Evolutionary conservation across 164 flowering plant species (phyloP).

Genomic region (Cinnamomum micranthum): DNA sequence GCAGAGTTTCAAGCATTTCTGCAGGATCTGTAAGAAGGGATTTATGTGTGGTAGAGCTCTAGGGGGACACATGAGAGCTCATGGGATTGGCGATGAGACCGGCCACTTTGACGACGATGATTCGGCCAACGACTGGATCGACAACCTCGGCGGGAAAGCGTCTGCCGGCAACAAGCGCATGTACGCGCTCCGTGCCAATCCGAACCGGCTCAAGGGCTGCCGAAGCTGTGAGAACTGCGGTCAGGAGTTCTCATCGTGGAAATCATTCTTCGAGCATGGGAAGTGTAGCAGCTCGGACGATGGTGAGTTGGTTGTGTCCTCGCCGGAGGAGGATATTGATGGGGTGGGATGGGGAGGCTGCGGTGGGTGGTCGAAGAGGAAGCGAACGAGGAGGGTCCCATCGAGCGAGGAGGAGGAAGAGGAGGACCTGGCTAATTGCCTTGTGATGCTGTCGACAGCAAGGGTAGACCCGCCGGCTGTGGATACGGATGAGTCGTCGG

Average conservation of each 20-base stretch:
- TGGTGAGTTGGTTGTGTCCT: constrained; percentile 49
- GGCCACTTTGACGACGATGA: constrained; percentile 62
- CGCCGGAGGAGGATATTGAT: constrained; percentile 48
- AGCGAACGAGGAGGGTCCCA: constrained; percentile 53
- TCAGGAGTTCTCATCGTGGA: constrained; percentile 83
- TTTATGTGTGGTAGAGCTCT: constrained; percentile 91
- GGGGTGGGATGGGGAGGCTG: constrained; percentile 33
- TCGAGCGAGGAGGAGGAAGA: constrained; percentile 46
- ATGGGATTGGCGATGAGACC: constrained; percentile 76
- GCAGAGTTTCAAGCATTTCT: constrained; percentile 60
- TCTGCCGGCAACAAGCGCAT: constrained; percentile 48
- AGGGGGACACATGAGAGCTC: constrained; percentile 99
- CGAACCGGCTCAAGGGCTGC: constrained; percentile 66
- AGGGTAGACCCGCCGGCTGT: constrained; percentile 37
- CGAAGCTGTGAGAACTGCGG: constrained; percentile 84
- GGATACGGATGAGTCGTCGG: constrained; percentile 77
- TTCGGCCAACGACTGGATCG: constrained; percentile 46
- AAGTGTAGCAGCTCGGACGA: constrained; percentile 46
- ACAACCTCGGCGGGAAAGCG: constrained; percentile 27
- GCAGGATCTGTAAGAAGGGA: constrained; percentile 88
- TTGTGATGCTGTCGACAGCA: constrained; percentile 71
- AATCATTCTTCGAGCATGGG: constrained; percentile 85
- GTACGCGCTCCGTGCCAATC: constrained; percentile 81
- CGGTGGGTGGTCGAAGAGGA: constrained; percentile 69
- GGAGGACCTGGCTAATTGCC: constrained; percentile 76